Evolutionary conservation across 768 basidiomycete genomes (phyloP).

Genomic region (Naganishia kalamii): DNA sequence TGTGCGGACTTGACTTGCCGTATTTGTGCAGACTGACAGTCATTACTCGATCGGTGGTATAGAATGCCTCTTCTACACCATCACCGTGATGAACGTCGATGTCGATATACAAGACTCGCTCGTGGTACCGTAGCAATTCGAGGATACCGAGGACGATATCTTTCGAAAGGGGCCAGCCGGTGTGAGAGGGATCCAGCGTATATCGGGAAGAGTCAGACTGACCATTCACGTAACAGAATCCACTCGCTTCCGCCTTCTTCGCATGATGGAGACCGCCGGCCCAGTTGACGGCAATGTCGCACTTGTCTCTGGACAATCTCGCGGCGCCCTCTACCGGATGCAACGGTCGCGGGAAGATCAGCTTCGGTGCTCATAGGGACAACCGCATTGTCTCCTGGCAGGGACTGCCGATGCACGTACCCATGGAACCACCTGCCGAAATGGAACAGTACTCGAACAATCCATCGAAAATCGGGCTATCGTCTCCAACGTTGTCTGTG

Average conservation of each 20-base stretch:
- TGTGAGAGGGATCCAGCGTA: background rate
- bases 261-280: slow-evolving; percentile 97
- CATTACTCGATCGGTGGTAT: slow-evolving; percentile 94
- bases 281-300: slow-evolving; percentile 99
- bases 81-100: slow-evolving; percentile 99
- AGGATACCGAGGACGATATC: slow-evolving; percentile 96
- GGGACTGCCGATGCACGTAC: slow-evolving; percentile 51
- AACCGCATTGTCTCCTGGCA: too few relatives aligned
- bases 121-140: slow-evolving; percentile 76
- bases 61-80: slow-evolving; percentile 97
- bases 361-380: background rate
- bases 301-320: slow-evolving; percentile 87
- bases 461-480: slow-evolving; percentile 97
- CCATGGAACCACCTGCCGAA: slow-evolving; percentile 99
- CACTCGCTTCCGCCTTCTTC: slow-evolving; percentile 97
- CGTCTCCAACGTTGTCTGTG: slow-evolving; percentile 92
- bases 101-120: slow-evolving; percentile 92
- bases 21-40: slow-evolving; percentile 96
- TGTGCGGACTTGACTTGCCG: slow-evolving; percentile 48
- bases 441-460: slow-evolving; percentile 98
- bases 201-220: slow-evolving; percentile 24
- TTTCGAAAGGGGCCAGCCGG: slow-evolving; percentile 43
- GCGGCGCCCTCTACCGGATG: slow-evolving; percentile 79
- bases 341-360: background rate
- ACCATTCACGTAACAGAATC: slow-evolving; percentile 99